Conservation (phyloP, 495 filamentous ascomycete species). For the Hypoxylon lienhwacheense region DNA sequence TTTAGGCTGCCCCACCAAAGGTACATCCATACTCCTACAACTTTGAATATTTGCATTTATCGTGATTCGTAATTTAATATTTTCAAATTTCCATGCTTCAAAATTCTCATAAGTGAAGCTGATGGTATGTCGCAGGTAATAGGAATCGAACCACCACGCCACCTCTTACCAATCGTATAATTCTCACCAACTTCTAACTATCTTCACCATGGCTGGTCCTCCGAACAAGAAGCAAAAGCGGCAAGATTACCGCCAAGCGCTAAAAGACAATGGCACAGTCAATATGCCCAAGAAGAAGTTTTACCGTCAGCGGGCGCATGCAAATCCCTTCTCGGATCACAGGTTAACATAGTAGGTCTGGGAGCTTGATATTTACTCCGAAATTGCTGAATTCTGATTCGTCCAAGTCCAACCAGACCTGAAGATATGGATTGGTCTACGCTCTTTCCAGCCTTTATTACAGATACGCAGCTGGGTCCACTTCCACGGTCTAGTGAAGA, state of each 20-base stretch:
- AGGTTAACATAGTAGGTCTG: slow-evolving; percentile 73
- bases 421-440: slow-evolving; percentile 87
- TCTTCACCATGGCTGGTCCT: slow-evolving; percentile 51
- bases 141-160: no score
- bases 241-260: slow-evolving; percentile 65
- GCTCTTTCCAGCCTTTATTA: slow-evolving; percentile 73
- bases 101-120: no score
- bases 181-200: neutral
- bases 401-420: slow-evolving; percentile 72
- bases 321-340: slow-evolving; percentile 97
- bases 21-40: no score
- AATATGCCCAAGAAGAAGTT: slow-evolving; percentile 87
- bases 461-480: slow-evolving; percentile 16
- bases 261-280: slow-evolving; percentile 39
- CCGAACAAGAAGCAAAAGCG: slow-evolving; percentile 72
- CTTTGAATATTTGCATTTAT: no score
- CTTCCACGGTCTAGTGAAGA: slow-evolving; percentile 14
- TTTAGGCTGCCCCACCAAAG: no score
- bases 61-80: no score
- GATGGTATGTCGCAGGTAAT: no score
- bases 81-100: no score
- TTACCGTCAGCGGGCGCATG: slow-evolving; percentile 94
- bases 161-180: neutral
- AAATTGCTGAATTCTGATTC: slow-evolving; percentile 10
- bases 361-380: slow-evolving; percentile 7